These are phyloP conservation scores for Rutstroemia sydowiana DNA, from an alignment of 2,329 filamentous ascomycete genomes.

Conservation along the genomic window DNA sequence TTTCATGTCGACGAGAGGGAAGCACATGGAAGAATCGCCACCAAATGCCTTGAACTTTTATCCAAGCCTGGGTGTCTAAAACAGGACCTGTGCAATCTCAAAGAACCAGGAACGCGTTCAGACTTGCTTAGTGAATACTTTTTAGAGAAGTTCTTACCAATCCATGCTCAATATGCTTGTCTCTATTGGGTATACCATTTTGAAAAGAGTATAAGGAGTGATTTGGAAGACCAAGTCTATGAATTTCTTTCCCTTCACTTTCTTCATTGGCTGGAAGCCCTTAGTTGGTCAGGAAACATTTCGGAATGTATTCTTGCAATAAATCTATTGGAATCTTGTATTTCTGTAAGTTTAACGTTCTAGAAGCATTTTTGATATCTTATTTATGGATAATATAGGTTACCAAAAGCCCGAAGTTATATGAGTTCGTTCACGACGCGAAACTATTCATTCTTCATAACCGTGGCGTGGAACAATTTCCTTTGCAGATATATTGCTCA, in stretches of 20 bases:
- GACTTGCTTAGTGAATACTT: constrained; percentile 32
- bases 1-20: constrained; percentile 34
- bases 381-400: neutral
- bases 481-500: constrained; percentile 31
- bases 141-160: constrained; percentile 19
- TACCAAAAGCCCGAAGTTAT: neutral
- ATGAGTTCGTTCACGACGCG: constrained; percentile 1
- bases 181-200: constrained; percentile 17
- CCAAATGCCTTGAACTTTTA: constrained; percentile 33
- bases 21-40: constrained; percentile 29
- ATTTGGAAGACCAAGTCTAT: constrained; percentile 28
- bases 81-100: constrained; percentile 32
- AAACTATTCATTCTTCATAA: constrained; percentile 4
- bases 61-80: constrained; percentile 22
- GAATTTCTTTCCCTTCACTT: constrained; percentile 33
- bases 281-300: constrained; percentile 21
- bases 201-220: constrained; percentile 20
- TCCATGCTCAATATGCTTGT: constrained; percentile 27
- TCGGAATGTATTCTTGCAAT: constrained; percentile 16
- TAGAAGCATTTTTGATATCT: neutral
- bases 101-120: constrained; percentile 20
- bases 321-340: neutral
- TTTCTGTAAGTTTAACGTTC: neutral
- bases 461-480: constrained; percentile 19
- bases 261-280: constrained; percentile 29